Percentiles rank a stretch among this genome's conserved stretches.
Conservation (phyloP, 441 rosid species). For the Erodium texanum region DNA sequence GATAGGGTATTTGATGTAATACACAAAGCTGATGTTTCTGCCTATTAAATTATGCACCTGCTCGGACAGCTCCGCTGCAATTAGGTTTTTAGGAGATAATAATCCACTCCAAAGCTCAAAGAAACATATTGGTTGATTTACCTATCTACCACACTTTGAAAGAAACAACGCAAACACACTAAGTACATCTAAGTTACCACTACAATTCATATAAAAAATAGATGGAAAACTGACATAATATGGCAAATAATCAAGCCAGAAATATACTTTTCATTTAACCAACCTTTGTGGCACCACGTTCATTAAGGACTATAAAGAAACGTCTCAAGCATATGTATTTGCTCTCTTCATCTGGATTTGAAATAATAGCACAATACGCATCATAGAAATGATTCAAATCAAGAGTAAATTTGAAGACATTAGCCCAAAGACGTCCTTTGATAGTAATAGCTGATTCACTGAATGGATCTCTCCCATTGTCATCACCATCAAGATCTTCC, state of each 20-base stretch:
- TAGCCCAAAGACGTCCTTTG: conserved; percentile 93
- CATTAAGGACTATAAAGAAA: conserved; percentile 78
- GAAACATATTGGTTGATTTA: not conserved
- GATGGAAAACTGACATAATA: not conserved
- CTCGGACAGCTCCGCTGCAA: no score
- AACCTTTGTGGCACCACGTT: conserved; percentile 84
- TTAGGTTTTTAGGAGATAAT: no score
- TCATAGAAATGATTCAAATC: conserved; percentile 80
- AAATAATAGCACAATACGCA: conserved; percentile 93
- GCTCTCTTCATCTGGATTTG: conserved; percentile 98
- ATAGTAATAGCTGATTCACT: conserved; percentile 47
- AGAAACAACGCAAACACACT: not conserved
- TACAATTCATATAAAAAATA: not conserved
- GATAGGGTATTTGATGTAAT: no score
- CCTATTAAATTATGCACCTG: no score
- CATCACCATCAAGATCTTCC: conserved; percentile 51
- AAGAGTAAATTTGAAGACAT: conserved; percentile 81
- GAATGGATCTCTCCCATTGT: conserved; percentile 27
- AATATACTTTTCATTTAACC: conserved; percentile 3
- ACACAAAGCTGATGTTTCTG: no score
- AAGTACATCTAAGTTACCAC: not conserved
- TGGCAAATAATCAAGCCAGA: not conserved
- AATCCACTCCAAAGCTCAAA: no score
- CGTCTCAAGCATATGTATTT: conserved; percentile 93
- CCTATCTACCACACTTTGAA: not conserved